Conservation (phyloP, 1,139 yeast species). For the Taiozyma sp. region DNA sequence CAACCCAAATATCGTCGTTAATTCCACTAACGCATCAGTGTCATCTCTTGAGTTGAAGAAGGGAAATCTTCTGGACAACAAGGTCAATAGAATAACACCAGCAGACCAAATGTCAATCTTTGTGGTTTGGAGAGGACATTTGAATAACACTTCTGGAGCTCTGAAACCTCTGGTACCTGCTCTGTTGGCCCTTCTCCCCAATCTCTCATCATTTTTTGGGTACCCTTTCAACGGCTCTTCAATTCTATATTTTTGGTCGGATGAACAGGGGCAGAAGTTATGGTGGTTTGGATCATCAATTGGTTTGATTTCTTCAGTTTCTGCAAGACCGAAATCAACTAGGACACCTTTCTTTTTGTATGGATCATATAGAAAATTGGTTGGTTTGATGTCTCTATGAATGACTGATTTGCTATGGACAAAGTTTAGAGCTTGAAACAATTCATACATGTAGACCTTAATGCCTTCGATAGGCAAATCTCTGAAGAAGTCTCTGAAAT, state of each 20-base stretch:
- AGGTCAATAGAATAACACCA: conserved; percentile 70
- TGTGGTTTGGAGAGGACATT: conserved; percentile 52
- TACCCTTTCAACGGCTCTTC: conserved; percentile 47
- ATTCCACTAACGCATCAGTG: conserved; percentile 82
- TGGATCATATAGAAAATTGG: conserved; percentile 54
- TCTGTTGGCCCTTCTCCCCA: conserved; percentile 90
- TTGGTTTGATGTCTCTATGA: conserved; percentile 78
- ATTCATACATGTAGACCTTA: conserved; percentile 73
- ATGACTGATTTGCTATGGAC: conserved; percentile 61
- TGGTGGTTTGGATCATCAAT: conserved; percentile 18
- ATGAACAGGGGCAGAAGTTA: conserved; percentile 26
- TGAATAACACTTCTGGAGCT: conserved; percentile 67
- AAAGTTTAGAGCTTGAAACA: conserved; percentile 54
- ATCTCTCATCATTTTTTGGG: conserved; percentile 76
- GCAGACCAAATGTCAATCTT: conserved; percentile 81
- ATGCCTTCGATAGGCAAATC: conserved; percentile 78
- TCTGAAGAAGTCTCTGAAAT: conserved; percentile 82
- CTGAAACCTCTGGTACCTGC: conserved; percentile 93
- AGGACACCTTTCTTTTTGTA: conserved; percentile 30
- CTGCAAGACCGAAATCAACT: conserved; percentile 26
- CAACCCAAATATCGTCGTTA: conserved; percentile 79
- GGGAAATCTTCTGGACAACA: conserved; percentile 72
- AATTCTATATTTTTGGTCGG: conserved; percentile 1
- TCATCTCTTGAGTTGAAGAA: conserved; percentile 94
- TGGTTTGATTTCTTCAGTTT: conserved; percentile 16